Conservation (phyloP, 306 rosid genomes). For the Cajanus cajan region DNA sequence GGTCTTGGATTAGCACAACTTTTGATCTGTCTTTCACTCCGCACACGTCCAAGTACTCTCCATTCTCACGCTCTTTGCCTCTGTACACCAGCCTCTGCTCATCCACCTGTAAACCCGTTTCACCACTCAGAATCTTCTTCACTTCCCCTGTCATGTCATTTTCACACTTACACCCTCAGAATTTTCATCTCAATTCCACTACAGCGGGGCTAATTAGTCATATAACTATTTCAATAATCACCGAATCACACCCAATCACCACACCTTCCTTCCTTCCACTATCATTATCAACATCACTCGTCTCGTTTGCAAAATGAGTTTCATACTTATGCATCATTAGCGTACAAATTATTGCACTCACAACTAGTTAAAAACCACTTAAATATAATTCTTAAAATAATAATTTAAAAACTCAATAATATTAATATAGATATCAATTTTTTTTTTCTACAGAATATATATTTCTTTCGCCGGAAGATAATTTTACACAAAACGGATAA, state of each 20-base stretch:
- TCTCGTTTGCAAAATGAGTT: not conserved
- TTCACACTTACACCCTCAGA: not conserved
- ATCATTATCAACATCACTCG: not conserved
- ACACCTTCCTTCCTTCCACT: not conserved
- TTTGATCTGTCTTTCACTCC: conserved; percentile 80
- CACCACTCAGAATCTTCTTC: conserved; percentile 64
- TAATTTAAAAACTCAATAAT: not conserved
- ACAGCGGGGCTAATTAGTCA: not conserved
- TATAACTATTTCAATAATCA: not conserved
- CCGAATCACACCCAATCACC: not conserved
- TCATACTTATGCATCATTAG: not conserved
- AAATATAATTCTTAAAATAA: not conserved
- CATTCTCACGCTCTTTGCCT: conserved; percentile 69
- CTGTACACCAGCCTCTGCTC: conserved; percentile 64
- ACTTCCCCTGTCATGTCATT: conserved; percentile 58
- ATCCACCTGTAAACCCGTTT: conserved; percentile 53
- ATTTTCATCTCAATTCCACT: not conserved
- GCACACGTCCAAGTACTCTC: conserved; percentile 62
- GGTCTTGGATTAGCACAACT: conserved; percentile 58
- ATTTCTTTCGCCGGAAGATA: too few species aligned
- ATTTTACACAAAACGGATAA: too few species aligned
- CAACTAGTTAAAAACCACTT: not conserved
- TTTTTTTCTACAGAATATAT: too few species aligned
- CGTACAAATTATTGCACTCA: not conserved
- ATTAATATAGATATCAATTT: not conserved